Conservation (phyloP, 495 filamentous ascomycete species). For the Platismatia glauca region DNA sequence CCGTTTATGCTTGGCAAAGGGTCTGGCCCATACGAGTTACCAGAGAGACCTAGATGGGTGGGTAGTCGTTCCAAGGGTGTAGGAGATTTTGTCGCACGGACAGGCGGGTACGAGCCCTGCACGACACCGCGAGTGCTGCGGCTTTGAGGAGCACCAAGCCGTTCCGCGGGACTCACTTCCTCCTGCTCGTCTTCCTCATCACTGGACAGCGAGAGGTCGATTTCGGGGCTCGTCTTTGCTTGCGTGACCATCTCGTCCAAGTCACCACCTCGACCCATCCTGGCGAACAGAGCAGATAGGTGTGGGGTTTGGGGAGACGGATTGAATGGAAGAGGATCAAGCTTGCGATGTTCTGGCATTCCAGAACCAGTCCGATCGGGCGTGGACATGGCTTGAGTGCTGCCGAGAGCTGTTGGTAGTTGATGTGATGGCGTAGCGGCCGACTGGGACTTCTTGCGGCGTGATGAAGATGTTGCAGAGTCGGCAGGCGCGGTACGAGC, state of each 20-base stretch:
- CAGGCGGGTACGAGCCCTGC: slow-evolving; percentile 37
- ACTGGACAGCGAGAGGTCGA: slow-evolving; percentile 30
- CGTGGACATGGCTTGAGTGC: slow-evolving; percentile 6
- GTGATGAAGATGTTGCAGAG: slow-evolving; percentile 35
- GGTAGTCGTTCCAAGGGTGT: slow-evolving; percentile 41
- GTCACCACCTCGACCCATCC: slow-evolving; percentile 54
- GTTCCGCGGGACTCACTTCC: slow-evolving; percentile 21
- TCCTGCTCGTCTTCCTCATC: slow-evolving; percentile 42
- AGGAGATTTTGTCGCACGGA: slow-evolving; percentile 49
- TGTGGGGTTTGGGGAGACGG: slow-evolving; percentile 64
- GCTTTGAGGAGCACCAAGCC: slow-evolving; percentile 19
- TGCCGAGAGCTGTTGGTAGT: neutral
- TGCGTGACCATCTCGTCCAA: slow-evolving; percentile 50
- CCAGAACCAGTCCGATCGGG: neutral
- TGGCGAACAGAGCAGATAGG: slow-evolving; percentile 61
- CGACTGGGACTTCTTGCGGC: slow-evolving; percentile 26
- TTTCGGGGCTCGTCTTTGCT: slow-evolving; percentile 47
- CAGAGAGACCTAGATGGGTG: slow-evolving; percentile 45
- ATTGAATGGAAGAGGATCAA: slow-evolving; percentile 33
- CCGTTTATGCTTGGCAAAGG: slow-evolving; percentile 14
- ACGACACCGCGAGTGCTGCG: slow-evolving; percentile 28
- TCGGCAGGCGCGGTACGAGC: slow-evolving; percentile 35
- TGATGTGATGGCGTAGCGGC: neutral
- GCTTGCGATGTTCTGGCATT: neutral
- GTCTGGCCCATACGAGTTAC: slow-evolving; percentile 10